Evolutionary conservation across 495 filamentous ascomycete genomes (phyloP), one percentile per base, ranked within the genome.

Genomic region (Clohesyomyces aquaticus): DNA sequence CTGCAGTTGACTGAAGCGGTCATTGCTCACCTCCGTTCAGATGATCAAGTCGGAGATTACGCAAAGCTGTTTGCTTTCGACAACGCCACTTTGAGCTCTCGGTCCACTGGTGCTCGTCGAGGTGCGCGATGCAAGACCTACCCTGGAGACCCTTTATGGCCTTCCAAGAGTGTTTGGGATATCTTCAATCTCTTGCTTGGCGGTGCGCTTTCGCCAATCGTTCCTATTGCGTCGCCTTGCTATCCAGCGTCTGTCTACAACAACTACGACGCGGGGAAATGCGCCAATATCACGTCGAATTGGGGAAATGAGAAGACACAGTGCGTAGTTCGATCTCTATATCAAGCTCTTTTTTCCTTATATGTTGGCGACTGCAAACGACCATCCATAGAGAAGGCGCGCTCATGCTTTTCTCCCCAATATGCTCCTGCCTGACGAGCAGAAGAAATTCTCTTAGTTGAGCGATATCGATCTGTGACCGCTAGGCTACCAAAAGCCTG

Each of bases 41-140:
- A 64, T 45, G 38, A 57, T 11, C 25, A 55, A 4, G 23, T 48
- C 14, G 53, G 52, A 14, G 26, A 64, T 11, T 64, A 57, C 38
- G 61, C 61, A 10, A 10, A 64, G 19, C 32, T 57, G 3, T 64
- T 64, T 32, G 61, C 61, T n/a, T 61, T 61, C 38, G 50, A 41
- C 25, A 38, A 42, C 48, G 42, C 28, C 29, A 41, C 52, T 6
- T 23, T 26, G 49, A 52, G 27, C 16, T 14, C 49, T 11, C 49
- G 49, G 18, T 4, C 21, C 25, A 22, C 23, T 11, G 3, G 49
- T 1, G 49, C 27, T 52, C 49, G 49, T 12, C 49, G 49, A 2
- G 23, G 23, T 16, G 49, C 49, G 23, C 25, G 28, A 26, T 52
- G 49, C 49, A 52, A 52, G 16, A 52, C 49, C 25, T 52, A 52